Conservation (phyloP, 75 land plant genomes). For the Pinus albicaulis region DNA sequence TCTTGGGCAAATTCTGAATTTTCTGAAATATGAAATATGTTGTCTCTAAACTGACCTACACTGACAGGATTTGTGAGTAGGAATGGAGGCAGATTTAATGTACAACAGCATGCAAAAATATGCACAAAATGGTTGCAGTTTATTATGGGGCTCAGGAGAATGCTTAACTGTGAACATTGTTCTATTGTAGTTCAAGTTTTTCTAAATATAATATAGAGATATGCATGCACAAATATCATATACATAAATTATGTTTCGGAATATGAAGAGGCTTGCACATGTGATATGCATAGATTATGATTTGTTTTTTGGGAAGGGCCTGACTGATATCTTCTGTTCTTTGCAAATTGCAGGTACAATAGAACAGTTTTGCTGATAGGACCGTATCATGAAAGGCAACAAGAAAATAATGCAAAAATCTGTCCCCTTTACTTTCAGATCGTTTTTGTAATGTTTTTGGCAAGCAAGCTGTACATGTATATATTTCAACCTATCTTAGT, state of each 20-base stretch:
- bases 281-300: background rate
- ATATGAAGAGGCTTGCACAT: background rate
- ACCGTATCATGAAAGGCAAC: no score
- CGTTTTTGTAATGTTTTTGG: background rate
- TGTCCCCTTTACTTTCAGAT: background rate
- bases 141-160: background rate
- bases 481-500: background rate
- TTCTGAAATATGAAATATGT: no score
- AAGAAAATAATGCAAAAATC: background rate
- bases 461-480: background rate
- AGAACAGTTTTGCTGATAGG: background rate
- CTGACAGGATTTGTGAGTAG: no score
- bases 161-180: background rate
- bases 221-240: background rate
- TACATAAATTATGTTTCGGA: no score
- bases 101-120: no score
- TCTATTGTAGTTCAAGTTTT: background rate
- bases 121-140: no score
- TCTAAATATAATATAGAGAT: background rate
- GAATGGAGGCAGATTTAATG: no score
- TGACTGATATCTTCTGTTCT: background rate
- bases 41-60: no score
- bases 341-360: constrained; percentile 3
- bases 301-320: background rate
- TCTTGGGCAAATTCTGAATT: no score